Conservation (phyloP, 169 alveolate species). For the Cryptosporidium sp. region DNA sequence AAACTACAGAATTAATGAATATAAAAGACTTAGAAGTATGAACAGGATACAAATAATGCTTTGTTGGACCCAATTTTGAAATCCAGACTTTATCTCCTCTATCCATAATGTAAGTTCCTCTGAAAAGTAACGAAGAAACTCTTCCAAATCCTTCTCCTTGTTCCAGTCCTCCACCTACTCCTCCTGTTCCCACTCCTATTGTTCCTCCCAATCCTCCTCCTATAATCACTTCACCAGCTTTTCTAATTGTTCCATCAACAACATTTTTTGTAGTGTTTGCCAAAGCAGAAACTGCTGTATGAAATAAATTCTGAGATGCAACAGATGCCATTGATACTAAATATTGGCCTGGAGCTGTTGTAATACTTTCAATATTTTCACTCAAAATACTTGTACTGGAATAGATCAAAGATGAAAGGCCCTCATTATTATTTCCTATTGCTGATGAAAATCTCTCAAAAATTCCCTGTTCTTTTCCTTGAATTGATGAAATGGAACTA, state of each 20-base stretch:
- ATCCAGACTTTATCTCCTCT: slow-evolving; percentile 54
- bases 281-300: slow-evolving; percentile 19
- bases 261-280: slow-evolving; percentile 10
- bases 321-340: slow-evolving; percentile 44
- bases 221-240: background rate
- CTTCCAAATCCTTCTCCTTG: background rate
- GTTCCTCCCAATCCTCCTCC: background rate
- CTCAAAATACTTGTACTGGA: background rate
- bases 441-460: background rate
- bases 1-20: slow-evolving; percentile 79
- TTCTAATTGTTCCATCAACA: slow-evolving; percentile 9
- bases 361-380: slow-evolving; percentile 30
- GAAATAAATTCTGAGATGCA: slow-evolving; percentile 15
- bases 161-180: background rate
- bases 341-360: slow-evolving; percentile 66
- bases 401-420: slow-evolving; percentile 7
- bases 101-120: slow-evolving; percentile 42
- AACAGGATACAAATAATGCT: slow-evolving; percentile 78
- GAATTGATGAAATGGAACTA: background rate
- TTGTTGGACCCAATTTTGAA: slow-evolving; percentile 68
- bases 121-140: slow-evolving; percentile 23
- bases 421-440: background rate
- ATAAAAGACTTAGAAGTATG: slow-evolving; percentile 80
- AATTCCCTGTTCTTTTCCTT: background rate
- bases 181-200: background rate